Conservation (phyloP, 805 yeast genomes). For the Blastobotrys terrestris region DNA sequence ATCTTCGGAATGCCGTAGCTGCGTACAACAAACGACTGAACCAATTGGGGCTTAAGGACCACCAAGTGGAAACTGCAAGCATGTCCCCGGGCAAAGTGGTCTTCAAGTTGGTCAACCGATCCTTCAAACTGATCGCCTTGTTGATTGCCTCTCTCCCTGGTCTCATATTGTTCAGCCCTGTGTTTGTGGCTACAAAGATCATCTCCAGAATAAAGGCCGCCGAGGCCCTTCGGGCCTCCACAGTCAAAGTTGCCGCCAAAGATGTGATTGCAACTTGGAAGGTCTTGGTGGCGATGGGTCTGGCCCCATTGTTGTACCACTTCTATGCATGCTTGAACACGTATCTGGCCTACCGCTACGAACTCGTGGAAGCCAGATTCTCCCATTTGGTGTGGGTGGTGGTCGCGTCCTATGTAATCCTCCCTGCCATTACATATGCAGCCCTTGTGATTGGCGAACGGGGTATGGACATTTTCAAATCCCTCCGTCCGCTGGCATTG, state of each 20-base stretch:
- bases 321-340: constrained; percentile 57
- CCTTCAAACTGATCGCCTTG: constrained; percentile 49
- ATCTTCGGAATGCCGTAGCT: constrained; percentile 56
- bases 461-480: constrained; percentile 83
- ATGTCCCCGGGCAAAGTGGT: constrained; percentile 47
- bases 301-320: constrained; percentile 81
- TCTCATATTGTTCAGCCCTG: constrained; percentile 78
- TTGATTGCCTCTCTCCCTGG: constrained; percentile 78
- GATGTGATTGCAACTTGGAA: constrained; percentile 99
- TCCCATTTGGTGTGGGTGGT: constrained; percentile 34
- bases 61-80: constrained; percentile 60
- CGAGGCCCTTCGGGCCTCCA: constrained; percentile 75
- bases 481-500: constrained; percentile 70
- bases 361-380: constrained; percentile 29
- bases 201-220: constrained; percentile 69
- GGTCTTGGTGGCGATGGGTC: constrained; percentile 77
- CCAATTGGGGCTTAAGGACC: constrained; percentile 61
- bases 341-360: constrained; percentile 27
- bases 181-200: constrained; percentile 68
- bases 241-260: constrained; percentile 85
- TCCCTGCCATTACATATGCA: constrained; percentile 74
- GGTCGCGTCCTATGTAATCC: constrained; percentile 51
- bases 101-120: constrained; percentile 41
- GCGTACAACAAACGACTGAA: constrained; percentile 62
- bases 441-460: constrained; percentile 89